These are phyloP conservation scores for Suhomyces kunorum DNA, from an alignment of 1,139 yeast species.

Conservation along the genomic window DNA sequence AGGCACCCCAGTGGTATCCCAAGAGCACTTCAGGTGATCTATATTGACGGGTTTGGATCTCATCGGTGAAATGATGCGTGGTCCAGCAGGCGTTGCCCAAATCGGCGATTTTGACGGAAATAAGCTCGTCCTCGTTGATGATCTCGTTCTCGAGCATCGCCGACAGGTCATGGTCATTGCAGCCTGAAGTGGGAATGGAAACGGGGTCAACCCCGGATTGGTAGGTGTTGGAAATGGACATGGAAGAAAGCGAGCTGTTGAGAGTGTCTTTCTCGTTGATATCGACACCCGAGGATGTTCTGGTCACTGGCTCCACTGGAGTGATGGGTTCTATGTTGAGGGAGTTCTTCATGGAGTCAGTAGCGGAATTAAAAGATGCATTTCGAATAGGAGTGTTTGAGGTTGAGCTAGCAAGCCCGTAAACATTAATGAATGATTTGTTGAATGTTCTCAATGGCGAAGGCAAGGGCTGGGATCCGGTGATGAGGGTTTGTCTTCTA, in stretches of 20 bases:
- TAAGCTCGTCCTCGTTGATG: slow-evolving; percentile 48
- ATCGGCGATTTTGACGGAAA: slow-evolving; percentile 52
- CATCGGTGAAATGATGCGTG: slow-evolving; percentile 52
- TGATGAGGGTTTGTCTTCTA: slow-evolving; percentile 73
- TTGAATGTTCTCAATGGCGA: slow-evolving; percentile 55
- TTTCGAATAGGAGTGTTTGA: slow-evolving; percentile 43
- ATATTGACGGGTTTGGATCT: slow-evolving; percentile 52
- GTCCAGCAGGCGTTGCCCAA: slow-evolving; percentile 55
- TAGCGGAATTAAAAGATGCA: slow-evolving; percentile 16
- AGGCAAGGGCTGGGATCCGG: slow-evolving; percentile 86
- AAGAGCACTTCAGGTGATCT: slow-evolving; percentile 50
- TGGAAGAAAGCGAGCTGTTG: slow-evolving; percentile 44
- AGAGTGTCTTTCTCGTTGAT: slow-evolving; percentile 24
- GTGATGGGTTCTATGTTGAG: slow-evolving; percentile 11
- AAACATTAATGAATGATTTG: slow-evolving; percentile 35
- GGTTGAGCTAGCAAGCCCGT: slow-evolving; percentile 42
- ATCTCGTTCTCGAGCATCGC: slow-evolving; percentile 17
- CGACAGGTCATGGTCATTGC: slow-evolving; percentile 9
- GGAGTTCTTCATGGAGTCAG: slow-evolving; percentile 4
- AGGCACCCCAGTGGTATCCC: slow-evolving; percentile 54
- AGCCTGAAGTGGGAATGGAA: slow-evolving; percentile 24
- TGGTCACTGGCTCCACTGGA: slow-evolving; percentile 14
- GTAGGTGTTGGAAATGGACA: slow-evolving; percentile 39
- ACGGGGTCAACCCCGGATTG: slow-evolving; percentile 25
- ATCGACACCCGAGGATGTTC: slow-evolving; percentile 11